Base-by-base conservation (phyloP, 768 basidiomycete genomes). In the Cubamyces lactineus region DNA sequence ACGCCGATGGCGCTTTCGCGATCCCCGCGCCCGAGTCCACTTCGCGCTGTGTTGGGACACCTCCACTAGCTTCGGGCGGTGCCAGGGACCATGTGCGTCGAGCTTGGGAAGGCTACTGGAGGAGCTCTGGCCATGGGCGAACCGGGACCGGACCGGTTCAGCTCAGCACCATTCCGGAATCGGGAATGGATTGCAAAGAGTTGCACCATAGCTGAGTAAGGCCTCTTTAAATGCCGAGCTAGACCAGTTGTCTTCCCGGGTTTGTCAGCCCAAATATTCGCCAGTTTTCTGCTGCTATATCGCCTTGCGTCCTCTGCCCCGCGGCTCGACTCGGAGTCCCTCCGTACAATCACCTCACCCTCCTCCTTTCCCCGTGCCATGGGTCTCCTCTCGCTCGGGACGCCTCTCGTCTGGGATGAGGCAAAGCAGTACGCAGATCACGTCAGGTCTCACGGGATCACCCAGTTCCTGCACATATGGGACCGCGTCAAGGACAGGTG, bases 401-500 rank as follows among this genome's bases (percentile, higher is more conserved):
- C 94, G 3, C 94, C 97, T 23, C 84, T 98, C 62, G 74, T 84
- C 30, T 99, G 97, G 97, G 85, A 89, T 54, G 90, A 97, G 68
- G 89, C 93, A 52, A 92, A 90, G 74, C 82, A 87, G 59, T 83
- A 92, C 68, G 91, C 93, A 16, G 87, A 94, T 71, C 94, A 98
- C 77, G 92, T 98, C 66, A 82, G 95, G 66, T 77, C 80, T 53
- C 96, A 98, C 74, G 97, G 97, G 48, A 94, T 98, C 70, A 88
- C 91, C 7, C 97, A 99, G 76, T 96, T 99, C 74, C 76, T 99
- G 57, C 84, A 96, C 69, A 93, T 86, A 52, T 99, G 95, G 94
- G 87, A 95, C 71, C 85, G 87, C 50, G 81, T 96, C 72, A 98
- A 97, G 82, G 90, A 93, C 71, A 82, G 92, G 65, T 84, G 85